These are phyloP conservation scores for Volvox africanus DNA, from an alignment of 139 green algal genomes.

Conservation along the genomic window DNA sequence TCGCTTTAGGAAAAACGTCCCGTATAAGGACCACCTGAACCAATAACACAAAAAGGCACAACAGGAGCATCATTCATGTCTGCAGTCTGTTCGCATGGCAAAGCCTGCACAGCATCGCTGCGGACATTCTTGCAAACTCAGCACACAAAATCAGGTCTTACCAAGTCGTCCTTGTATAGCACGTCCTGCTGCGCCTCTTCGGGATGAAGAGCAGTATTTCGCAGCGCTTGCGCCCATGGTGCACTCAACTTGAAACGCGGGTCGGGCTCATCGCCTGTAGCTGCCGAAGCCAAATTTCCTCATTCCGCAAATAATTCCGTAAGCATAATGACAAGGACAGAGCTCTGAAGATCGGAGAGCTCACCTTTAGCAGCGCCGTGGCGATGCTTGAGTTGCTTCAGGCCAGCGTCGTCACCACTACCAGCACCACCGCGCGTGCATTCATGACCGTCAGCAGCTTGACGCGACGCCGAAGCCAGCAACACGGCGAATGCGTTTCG, in stretches of 20 bases:
- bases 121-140: no score
- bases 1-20: slow-evolving; percentile 81
- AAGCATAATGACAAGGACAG: neutral
- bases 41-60: neutral
- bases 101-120: no score
- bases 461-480: slow-evolving; percentile 22
- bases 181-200: neutral
- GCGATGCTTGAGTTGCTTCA: neutral
- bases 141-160: neutral
- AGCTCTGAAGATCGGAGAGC: neutral
- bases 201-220: neutral
- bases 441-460: neutral
- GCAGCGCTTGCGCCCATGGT: slow-evolving; percentile 30
- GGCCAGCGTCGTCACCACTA: neutral
- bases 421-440: neutral
- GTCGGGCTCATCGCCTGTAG: neutral
- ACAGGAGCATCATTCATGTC: no score
- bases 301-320: no score
- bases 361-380: neutral
- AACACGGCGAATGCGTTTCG: slow-evolving; percentile 27
- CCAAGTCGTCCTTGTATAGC: slow-evolving; percentile 33
- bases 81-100: no score
- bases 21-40: slow-evolving; percentile 66
- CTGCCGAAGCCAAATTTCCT: neutral
- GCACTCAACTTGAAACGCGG: slow-evolving; percentile 8